phyloP scores from a whole-genome alignment of 2,329 filamentous ascomycete genomes.

The Xylaria sp. region DNA sequence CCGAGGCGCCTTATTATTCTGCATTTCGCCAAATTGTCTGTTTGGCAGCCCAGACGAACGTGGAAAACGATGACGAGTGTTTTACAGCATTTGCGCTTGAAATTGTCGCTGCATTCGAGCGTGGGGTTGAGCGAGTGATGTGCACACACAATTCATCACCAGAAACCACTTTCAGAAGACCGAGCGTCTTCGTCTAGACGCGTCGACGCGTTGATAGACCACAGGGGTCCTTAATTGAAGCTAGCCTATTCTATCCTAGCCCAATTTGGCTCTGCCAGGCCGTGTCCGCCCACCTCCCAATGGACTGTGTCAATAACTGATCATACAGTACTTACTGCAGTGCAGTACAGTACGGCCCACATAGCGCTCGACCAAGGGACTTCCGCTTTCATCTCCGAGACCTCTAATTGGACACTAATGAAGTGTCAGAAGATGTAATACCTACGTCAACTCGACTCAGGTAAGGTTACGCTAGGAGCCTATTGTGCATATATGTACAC shows the following conservation, averaged over 20 bases:
- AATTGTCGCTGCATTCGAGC: no score
- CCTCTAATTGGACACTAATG: not conserved
- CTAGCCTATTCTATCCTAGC: not conserved
- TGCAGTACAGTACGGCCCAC: not conserved
- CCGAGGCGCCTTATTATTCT: slow-evolving; percentile 35
- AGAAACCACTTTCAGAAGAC: slow-evolving; percentile 3
- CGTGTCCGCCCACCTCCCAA: no score
- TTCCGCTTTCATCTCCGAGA: no score
- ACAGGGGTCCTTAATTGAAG: slow-evolving; percentile 22
- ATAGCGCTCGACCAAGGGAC: not conserved
- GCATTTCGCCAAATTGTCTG: slow-evolving; percentile 32
- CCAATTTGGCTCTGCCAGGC: not conserved
- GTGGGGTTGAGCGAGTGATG: not conserved
- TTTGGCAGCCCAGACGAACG: not conserved
- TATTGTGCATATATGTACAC: no score
- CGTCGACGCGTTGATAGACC: slow-evolving; percentile 41
- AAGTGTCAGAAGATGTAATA: not conserved
- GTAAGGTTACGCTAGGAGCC: no score
- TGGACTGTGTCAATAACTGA: no score
- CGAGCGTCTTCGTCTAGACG: no score
- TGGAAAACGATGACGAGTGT: no score
- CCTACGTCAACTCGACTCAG: slow-evolving; percentile 1
- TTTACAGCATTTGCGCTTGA: no score
- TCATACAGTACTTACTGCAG: not conserved
- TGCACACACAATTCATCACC: not conserved